Conservation (phyloP, 2,329 filamentous ascomycete genomes). For the Cordyceps cateniannulata region DNA sequence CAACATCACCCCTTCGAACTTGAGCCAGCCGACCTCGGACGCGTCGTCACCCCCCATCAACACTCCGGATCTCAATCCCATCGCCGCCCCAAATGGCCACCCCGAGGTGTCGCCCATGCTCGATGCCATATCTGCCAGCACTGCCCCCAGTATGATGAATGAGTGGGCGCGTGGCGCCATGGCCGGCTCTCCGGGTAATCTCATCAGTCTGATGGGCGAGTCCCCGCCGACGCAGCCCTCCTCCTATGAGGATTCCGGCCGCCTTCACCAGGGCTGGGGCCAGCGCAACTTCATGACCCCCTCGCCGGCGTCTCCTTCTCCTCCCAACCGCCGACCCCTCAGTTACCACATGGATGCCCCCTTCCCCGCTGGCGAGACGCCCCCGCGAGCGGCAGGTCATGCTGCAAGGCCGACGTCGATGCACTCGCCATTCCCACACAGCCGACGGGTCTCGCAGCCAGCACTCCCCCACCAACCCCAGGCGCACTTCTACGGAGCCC, state of each 20-base stretch:
- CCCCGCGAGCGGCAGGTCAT: slow-evolving; percentile 28
- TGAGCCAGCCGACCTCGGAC: slow-evolving; percentile 33
- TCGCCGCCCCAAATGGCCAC: slow-evolving; percentile 35
- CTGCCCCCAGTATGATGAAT: slow-evolving; percentile 39
- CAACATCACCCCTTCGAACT: slow-evolving; percentile 25
- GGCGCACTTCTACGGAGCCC: slow-evolving; percentile 68
- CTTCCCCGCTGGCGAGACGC: slow-evolving; percentile 35
- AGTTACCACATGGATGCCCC: slow-evolving; percentile 49
- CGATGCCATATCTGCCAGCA: slow-evolving; percentile 42
- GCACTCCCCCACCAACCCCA: slow-evolving; percentile 70
- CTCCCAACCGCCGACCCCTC: slow-evolving; percentile 38
- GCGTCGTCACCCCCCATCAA: slow-evolving; percentile 37
- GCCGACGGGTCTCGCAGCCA: slow-evolving; percentile 45
- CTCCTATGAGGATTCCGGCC: slow-evolving; percentile 33
- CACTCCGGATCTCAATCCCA: slow-evolving; percentile 40
- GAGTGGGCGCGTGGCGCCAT: slow-evolving; percentile 39
- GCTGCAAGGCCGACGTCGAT: slow-evolving; percentile 40
- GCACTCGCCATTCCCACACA: slow-evolving; percentile 43
- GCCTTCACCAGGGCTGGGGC: slow-evolving; percentile 36
- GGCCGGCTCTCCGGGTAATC: slow-evolving; percentile 38
- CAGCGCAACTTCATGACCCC: slow-evolving; percentile 39
- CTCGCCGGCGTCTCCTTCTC: slow-evolving; percentile 37
- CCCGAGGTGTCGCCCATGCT: slow-evolving; percentile 39
- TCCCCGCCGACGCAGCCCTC: slow-evolving; percentile 37
- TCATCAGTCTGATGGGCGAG: slow-evolving; percentile 35